These are phyloP conservation scores for Diaporthe eres DNA, from an alignment of 2,329 filamentous ascomycete genomes.

Conservation along the genomic window DNA sequence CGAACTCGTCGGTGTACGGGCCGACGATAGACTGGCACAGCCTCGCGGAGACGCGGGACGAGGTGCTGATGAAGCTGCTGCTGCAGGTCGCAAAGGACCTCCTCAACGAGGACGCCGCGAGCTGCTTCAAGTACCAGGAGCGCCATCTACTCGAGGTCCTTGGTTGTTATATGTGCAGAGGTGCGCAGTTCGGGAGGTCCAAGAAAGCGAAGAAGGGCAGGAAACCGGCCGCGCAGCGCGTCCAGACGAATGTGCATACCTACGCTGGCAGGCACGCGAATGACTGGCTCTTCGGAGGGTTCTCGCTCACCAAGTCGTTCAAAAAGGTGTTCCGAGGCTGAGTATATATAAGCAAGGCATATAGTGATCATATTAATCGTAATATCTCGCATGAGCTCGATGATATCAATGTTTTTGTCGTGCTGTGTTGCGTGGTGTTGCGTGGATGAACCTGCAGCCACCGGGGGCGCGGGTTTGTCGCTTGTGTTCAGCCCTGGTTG, in stretches of 20 bases:
- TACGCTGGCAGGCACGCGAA: slow-evolving; percentile 40
- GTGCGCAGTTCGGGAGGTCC: slow-evolving; percentile 36
- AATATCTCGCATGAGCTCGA: slow-evolving; percentile 2
- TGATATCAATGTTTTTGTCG: not conserved
- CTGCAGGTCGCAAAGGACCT: slow-evolving; percentile 37
- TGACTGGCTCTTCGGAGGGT: slow-evolving; percentile 39
- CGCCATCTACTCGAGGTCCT: slow-evolving; percentile 43
- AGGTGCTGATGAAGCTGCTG: slow-evolving; percentile 8
- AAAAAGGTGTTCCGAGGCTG: slow-evolving; percentile 26
- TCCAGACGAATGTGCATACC: slow-evolving; percentile 36
- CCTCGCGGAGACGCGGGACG: slow-evolving; percentile 37
- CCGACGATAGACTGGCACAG: slow-evolving; percentile 40
- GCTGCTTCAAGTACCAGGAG: slow-evolving; percentile 43
- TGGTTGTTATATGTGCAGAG: slow-evolving; percentile 51
- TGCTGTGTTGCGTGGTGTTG: not conserved
- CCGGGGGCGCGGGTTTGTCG: not conserved
- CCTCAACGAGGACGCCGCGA: slow-evolving; percentile 40
- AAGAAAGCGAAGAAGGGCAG: slow-evolving; percentile 32
- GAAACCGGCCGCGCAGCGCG: not conserved
- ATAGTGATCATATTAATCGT: slow-evolving; percentile 24
- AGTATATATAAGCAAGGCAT: slow-evolving; percentile 6
- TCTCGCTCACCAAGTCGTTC: slow-evolving; percentile 36
- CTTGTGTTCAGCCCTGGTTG: not conserved
- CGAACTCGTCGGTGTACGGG: slow-evolving; percentile 13
- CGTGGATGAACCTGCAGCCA: not conserved